These are phyloP conservation scores for Podospora tetraspora DNA, from an alignment of 495 filamentous ascomycete species.

Conservation along the genomic window DNA sequence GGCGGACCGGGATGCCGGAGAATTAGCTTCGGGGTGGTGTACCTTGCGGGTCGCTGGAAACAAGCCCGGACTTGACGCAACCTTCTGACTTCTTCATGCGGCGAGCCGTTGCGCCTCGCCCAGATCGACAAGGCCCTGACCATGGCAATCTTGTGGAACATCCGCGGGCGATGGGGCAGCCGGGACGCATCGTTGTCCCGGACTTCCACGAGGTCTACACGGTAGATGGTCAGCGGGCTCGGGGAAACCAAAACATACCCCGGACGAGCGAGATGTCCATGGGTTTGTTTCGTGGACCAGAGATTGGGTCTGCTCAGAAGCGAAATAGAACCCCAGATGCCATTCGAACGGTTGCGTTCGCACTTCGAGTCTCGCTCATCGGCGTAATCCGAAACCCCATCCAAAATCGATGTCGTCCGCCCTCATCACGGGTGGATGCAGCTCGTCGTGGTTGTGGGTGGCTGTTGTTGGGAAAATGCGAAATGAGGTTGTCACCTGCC, in stretches of 20 bases:
- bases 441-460: not conserved
- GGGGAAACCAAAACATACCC: not conserved
- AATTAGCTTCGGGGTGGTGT: constrained; percentile 12
- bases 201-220: not conserved
- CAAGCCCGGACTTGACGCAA: not conserved
- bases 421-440: not conserved
- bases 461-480: not conserved
- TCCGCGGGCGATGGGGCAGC: not conserved
- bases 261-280: not conserved
- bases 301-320: not conserved
- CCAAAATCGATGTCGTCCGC: not conserved
- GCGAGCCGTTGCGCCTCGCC: not conserved
- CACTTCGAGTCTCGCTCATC: not conserved
- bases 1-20: constrained; percentile 25
- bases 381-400: not conserved
- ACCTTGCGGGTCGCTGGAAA: not conserved
- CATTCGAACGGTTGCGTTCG: not conserved
- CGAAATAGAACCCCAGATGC: not conserved
- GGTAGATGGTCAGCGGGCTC: not conserved
- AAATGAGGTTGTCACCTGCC: not conserved
- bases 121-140: not conserved
- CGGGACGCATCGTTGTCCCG: not conserved
- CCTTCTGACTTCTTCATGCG: not conserved
- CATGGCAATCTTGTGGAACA: not conserved
- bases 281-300: not conserved